Base-by-base conservation (phyloP, 441 rosid genomes). In the Monsonia emarginata region DNA sequence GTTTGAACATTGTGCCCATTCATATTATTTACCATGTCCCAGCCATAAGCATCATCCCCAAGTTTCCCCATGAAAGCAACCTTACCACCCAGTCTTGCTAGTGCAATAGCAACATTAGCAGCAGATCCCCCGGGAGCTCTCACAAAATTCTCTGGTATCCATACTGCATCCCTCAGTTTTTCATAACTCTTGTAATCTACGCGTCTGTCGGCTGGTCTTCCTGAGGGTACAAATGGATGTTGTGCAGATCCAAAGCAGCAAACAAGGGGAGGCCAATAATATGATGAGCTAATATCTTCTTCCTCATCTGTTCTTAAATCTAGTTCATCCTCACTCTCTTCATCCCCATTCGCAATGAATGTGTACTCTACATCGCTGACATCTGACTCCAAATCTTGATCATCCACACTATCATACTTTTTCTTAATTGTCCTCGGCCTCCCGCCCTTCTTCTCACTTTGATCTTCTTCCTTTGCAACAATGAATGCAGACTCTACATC, bases 21-120 rank as follows among this genome's bases (percentile, higher is more conserved):
- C 83, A 93, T 59, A 69, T 84, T 87, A 71, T 81, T 81, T 34
- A 90, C 75, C 93, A 93, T 82, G 54, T 94, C 82, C 74, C 84
- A 84, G 72, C 97, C 98, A 70, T 64, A 86, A 19, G 84, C 87
- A 73, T 93, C 97, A 68, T 85, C 87, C 21, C 98, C 98, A n/a
- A 90, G 86, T 71, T 93, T 93, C 9, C 97, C 97, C 97, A 90
- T 90, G 66, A 93, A 84, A 46, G 97, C 93, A 82, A 84, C 98
- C 65, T 84, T 88, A 76, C 96, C 97, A 62, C 97, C 97, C 66
- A 90, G 73, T 72, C 72, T 80, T 44, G 96, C 95, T 67, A 93
- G 96, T 66, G 96, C 96, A 75, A 85, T 65, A 10, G 97, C 97
- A 61, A 87, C 97, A 77, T 88, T 80, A 40, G 88, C 96, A 19